Base-by-base conservation (phyloP, 176 grass and related monocot genomes). In the Lolium multiflorum region DNA sequence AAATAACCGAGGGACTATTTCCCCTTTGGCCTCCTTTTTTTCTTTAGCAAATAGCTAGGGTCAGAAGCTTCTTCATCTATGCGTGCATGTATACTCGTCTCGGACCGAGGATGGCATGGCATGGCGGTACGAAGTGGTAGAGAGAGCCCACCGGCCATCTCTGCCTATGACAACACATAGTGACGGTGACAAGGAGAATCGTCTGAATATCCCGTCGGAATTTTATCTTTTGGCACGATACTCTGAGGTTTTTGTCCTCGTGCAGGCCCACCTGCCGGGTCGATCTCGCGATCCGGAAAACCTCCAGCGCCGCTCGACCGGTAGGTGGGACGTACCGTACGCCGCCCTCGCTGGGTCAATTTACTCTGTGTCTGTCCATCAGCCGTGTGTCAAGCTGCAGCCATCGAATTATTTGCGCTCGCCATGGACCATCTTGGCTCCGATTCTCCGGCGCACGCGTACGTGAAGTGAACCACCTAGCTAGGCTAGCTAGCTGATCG, bases 261-360 rank as follows among this genome's bases (percentile, higher is more conserved):
- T 20, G 44, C 56, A 25, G 67, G 14, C 2, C 79, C 20, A 12
- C n/a, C n/a, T n/a, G n/a, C 63, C 21, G 2, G 74, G 64, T 70
- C 44, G 55, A 72, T 24, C 58, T 24, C n/a, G 58, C 41, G 43
- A 69, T 22, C 14, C 11, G 22, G 39, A 46, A 22, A 70, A 24
- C 65, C 60, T 26, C 44, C 22, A 74, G 21, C 14, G 52, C 7
- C 28, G 59, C 60, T 56, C 59, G 74, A 17, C 11, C 67, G 67
- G 7, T 47, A n/a, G 84, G 89, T 90, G 65, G 73, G 84, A 79
- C 87, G 57, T 80, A 55, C 56, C 87, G 66, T 74, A 72, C 61
- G n/a, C n/a, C 15, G 68, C 20, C 58, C 1, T 57, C n/a, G n/a
- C n/a, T n/a, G n/a, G n/a, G n/a, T n/a, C n/a, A n/a, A n/a, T n/a